A percentile compares a stretch with the other conserved stretches of the same genome.
phyloP scores from a whole-genome alignment of 352 stramenopile genomes.

The Globisporangium canariense region DNA sequence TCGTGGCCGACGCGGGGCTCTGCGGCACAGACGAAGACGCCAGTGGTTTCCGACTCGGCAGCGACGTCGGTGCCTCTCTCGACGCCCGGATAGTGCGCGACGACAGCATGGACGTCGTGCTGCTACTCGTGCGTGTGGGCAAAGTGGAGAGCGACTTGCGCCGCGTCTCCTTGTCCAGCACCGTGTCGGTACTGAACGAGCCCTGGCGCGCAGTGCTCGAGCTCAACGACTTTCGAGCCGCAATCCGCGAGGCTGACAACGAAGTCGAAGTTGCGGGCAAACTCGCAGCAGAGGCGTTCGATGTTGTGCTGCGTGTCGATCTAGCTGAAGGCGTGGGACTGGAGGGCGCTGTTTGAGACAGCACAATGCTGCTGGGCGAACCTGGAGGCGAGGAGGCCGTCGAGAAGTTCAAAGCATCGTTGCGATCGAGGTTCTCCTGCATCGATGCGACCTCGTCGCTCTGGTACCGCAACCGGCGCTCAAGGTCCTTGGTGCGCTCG shows the following conservation, averaged over 20 bases:
- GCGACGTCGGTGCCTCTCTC: slow-evolving; percentile 14
- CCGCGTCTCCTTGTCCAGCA: slow-evolving; percentile 24
- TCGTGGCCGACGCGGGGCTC: slow-evolving; percentile 20
- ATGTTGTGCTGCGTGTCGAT: slow-evolving; percentile 43
- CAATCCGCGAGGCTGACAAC: slow-evolving; percentile 8
- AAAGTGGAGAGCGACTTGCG: slow-evolving; percentile 48
- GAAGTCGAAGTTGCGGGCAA: slow-evolving; percentile 12
- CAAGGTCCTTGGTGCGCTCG: slow-evolving; percentile 37
- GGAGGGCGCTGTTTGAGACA: slow-evolving; percentile 8
- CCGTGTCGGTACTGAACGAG: slow-evolving; percentile 15
- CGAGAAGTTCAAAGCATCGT: slow-evolving; percentile 13
- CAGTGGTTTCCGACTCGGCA: slow-evolving; percentile 22
- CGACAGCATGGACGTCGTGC: slow-evolving; percentile 20
- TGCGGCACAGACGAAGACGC: slow-evolving; percentile 17
- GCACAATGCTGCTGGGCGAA: slow-evolving; percentile 10
- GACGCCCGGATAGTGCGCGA: slow-evolving; percentile 19
- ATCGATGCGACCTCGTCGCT: slow-evolving; percentile 24
- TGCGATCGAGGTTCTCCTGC: slow-evolving; percentile 27
- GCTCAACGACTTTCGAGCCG: slow-evolving; percentile 7
- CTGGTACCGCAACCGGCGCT: slow-evolving; percentile 45
- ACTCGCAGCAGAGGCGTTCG: slow-evolving; percentile 34
- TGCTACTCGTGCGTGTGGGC: slow-evolving; percentile 21
- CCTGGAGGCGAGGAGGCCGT: slow-evolving; percentile 12
- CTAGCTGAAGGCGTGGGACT: slow-evolving; percentile 47
- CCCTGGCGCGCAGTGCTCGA: slow-evolving; percentile 6